Evolutionary conservation across 805 yeast species (phyloP), one percentile per base, ranked within the genome.

Genomic region (Yamadazyma sp.): DNA sequence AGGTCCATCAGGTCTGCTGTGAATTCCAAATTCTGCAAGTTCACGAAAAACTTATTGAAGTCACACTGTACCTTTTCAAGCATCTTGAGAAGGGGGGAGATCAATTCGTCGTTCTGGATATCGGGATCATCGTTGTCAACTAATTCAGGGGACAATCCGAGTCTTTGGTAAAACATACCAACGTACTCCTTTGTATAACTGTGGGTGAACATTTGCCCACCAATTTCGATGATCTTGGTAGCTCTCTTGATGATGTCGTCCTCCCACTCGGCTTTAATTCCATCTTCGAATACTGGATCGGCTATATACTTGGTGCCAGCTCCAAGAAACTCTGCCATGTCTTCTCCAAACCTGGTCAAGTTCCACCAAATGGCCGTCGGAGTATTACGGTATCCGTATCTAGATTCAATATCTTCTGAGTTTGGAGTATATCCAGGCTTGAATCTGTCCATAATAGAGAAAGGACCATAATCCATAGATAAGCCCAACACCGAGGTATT

Each of bases 331-430:
- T 85, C 89, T 0, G 88, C 90, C 44, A 93, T 56, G 36, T 82
- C 79, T 55, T 93, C 96, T 3, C 91, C 96, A 14, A 90, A 67
- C 45, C 91, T 75, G 1, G 85, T 77, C 54, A 91, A 67, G 57
- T 91, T 93, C 95, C 96, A 91, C 95, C 95, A 88, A 30, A 91
- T 80, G 0, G 90, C 77, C 17, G 82, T 74, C 0, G 98, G 97
- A 8, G 87, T 82, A 52, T 85, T 88, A n/a, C 73, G 73, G 62
- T 83, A 90, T 6, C 88, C 77, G 57, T 93, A 91, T 30, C 96
- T 69, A 12, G 67, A 56, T 33, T 67, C 63, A 28, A 71, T 73
- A 59, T 93, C 99, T 53, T 89, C 97, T 39, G 87, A 88, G 55
- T 93, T 91, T 2, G 98, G 91, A 0, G 97, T 85, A 54, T 74